These are phyloP conservation scores for Yarrowia divulgata DNA, from an alignment of 805 yeast genomes.

Conservation along the genomic window DNA sequence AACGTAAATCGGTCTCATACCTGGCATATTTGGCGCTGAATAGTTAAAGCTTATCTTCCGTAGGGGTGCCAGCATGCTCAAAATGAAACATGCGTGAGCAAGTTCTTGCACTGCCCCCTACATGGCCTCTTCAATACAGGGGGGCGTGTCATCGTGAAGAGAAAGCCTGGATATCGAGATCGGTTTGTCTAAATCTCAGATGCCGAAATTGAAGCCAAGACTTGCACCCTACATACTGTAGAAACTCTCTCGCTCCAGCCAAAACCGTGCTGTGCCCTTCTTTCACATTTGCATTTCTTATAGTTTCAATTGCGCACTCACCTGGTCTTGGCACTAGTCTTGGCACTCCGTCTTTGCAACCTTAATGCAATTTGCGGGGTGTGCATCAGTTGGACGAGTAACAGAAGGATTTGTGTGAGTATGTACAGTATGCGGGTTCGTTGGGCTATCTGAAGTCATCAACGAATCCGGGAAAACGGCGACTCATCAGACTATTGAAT, in stretches of 20 bases:
- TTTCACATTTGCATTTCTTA: constrained; percentile 2
- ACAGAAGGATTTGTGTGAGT: no score
- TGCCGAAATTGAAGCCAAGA: not conserved
- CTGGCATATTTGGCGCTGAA: not conserved
- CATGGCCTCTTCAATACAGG: not conserved
- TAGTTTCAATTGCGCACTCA: constrained; percentile 3
- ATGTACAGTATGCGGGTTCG: not conserved
- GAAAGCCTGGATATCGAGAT: no score
- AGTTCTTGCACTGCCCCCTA: constrained; percentile 5
- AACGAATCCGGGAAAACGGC: no score
- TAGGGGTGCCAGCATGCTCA: not conserved
- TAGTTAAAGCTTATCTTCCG: not conserved
- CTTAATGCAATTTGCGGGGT: constrained; percentile 1
- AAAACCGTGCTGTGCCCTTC: not conserved
- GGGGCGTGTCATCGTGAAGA: not conserved
- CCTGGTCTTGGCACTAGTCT: constrained; percentile 25
- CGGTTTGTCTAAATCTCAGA: no score
- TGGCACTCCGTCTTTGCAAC: not conserved
- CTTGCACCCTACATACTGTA: not conserved
- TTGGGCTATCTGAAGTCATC: no score
- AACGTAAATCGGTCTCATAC: constrained; percentile 9
- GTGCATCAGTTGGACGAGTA: not conserved
- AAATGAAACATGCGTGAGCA: constrained; percentile 12
- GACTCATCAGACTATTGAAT: no score
- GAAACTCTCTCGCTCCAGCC: not conserved